Conservation (phyloP, 1,284 basidiomycete species). For the Ustilago esculenta region DNA sequence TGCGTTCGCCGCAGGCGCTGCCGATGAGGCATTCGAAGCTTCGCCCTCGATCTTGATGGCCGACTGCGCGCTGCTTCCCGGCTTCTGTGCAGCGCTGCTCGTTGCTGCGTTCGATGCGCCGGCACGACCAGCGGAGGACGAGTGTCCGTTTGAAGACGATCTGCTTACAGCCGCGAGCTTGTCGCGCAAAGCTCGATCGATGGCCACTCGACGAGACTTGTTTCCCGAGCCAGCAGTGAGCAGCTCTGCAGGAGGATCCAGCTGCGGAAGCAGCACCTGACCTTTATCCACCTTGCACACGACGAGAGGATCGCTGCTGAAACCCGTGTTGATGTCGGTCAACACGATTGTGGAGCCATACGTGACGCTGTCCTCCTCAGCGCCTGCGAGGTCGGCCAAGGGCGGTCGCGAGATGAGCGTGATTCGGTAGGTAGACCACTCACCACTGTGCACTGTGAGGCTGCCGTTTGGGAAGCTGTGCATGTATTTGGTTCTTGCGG, state of each 20-base stretch:
- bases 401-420: constrained; percentile 69
- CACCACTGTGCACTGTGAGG: constrained; percentile 83
- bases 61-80: constrained; percentile 23
- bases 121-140: not conserved
- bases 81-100: constrained; percentile 4
- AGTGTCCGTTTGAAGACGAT: constrained; percentile 12
- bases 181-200: constrained; percentile 33
- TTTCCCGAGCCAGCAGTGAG: constrained; percentile 39
- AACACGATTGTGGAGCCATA: constrained; percentile 89
- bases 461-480: constrained; percentile 73
- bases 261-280: constrained; percentile 69
- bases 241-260: constrained; percentile 34
- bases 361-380: constrained; percentile 72
- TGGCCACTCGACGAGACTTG: constrained; percentile 29
- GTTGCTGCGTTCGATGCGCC: not conserved
- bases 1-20: not conserved
- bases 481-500: constrained; percentile 96
- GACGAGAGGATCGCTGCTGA: constrained; percentile 83
- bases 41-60: constrained; percentile 43
- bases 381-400: constrained; percentile 43
- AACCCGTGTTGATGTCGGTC: constrained; percentile 83
- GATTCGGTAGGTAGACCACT: constrained; percentile 93
- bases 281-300: constrained; percentile 94
- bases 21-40: not conserved
- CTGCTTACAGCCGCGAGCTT: constrained; percentile 40